phyloP scores from a whole-genome alignment of 345 rosid genomes.

The Heritiera fomes region DNA sequence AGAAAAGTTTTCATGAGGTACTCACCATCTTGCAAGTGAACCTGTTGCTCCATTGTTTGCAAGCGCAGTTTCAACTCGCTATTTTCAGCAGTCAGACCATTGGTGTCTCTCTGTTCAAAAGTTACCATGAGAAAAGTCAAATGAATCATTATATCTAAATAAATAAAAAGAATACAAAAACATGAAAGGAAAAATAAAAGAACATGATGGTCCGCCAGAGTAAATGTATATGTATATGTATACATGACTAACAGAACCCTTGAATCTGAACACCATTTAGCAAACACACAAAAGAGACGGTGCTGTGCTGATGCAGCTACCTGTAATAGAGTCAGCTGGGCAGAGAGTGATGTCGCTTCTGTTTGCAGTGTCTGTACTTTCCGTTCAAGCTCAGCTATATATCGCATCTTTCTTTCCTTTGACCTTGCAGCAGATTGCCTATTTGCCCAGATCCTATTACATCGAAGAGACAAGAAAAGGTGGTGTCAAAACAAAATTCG shows the following conservation, averaged over 20 bases:
- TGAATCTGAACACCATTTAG: not conserved
- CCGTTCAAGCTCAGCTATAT: conserved; percentile 87
- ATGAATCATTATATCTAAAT: not conserved
- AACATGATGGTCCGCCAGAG: not conserved
- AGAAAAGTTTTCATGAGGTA: conserved; percentile 20
- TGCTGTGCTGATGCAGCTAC: conserved; percentile 38
- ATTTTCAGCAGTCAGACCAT: conserved; percentile 78
- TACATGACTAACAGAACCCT: not conserved
- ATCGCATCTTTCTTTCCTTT: conserved; percentile 94
- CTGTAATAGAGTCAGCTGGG: conserved; percentile 88
- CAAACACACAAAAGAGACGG: not conserved
- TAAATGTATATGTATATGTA: not conserved
- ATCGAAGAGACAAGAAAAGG: conserved; percentile 13
- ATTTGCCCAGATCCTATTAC: conserved; percentile 87
- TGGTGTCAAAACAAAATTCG: not conserved
- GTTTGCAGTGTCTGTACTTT: conserved; percentile 89
- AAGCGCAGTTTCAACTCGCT: conserved; percentile 81
- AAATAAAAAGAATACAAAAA: not conserved
- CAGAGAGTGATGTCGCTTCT: conserved; percentile 89
- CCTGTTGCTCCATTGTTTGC: conserved; percentile 89
- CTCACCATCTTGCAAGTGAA: conserved; percentile 89
- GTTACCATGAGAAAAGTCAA: not conserved
- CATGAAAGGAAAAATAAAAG: not conserved
- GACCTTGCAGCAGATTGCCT: conserved; percentile 98
- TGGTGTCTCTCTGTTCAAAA: conserved; percentile 70